Evolutionary conservation across 2,329 filamentous ascomycete genomes (phyloP).

Genomic region (Aspergillus persii): DNA sequence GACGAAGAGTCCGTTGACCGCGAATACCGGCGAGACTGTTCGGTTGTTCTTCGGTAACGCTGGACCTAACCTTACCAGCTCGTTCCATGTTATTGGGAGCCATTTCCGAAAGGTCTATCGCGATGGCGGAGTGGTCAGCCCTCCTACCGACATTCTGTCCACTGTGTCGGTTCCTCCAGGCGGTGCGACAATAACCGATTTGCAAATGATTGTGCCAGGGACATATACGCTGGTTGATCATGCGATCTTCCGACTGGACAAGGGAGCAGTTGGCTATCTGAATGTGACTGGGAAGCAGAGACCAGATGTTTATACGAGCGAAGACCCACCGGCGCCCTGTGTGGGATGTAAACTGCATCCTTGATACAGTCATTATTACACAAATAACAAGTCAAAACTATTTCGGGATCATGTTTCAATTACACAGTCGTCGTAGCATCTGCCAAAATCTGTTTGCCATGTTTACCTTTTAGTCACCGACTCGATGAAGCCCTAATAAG

Average conservation of each 20-base stretch:
- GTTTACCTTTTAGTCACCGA: not conserved
- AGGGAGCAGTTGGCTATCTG: conserved; percentile 35
- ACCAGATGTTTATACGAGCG: conserved; percentile 28
- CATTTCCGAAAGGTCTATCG: conserved; percentile 31
- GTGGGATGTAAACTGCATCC: conserved; percentile 34
- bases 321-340: conserved; percentile 27
- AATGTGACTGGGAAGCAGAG: conserved; percentile 31
- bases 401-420: too few relatives aligned
- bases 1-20: conserved; percentile 32
- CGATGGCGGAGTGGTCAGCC: conserved; percentile 32
- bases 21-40: conserved; percentile 27
- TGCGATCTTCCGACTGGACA: conserved; percentile 36
- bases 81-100: conserved; percentile 33
- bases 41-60: conserved; percentile 39
- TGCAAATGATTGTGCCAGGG: conserved; percentile 33
- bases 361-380: not conserved
- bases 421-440: not conserved
- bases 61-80: conserved; percentile 35
- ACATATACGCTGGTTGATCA: conserved; percentile 36
- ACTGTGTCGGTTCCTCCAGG: conserved; percentile 31
- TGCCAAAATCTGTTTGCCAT: not conserved
- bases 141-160: conserved; percentile 25
- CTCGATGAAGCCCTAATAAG: not conserved
- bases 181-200: conserved; percentile 29
- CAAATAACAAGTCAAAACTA: too few relatives aligned